Conservation (phyloP, 2,329 filamentous ascomycete species). For the Xylaria hypoxylon region DNA sequence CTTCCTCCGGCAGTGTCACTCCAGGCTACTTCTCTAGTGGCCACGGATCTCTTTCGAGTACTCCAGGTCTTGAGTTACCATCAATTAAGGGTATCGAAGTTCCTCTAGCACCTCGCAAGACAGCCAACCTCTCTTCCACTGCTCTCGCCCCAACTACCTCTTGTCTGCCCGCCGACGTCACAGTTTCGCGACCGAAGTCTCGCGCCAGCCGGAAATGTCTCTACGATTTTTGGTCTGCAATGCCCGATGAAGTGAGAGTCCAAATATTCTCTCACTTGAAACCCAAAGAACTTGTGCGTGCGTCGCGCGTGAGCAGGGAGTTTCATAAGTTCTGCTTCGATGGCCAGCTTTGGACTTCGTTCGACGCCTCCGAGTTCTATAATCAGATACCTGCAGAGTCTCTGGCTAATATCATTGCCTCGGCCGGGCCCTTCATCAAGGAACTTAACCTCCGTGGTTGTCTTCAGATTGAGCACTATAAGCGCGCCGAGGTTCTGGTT, state of each 20-base stretch:
- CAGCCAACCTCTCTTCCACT: slow-evolving; percentile 61
- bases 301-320: slow-evolving; percentile 79
- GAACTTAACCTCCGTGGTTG: slow-evolving; percentile 93
- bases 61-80: slow-evolving; percentile 56
- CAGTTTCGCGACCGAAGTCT: slow-evolving; percentile 55
- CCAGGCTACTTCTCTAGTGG: slow-evolving; percentile 51
- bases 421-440: slow-evolving; percentile 89
- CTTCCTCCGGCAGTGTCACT: slow-evolving; percentile 50
- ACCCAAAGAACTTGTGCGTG: slow-evolving; percentile 83
- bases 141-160: slow-evolving; percentile 62
- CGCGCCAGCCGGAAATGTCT: slow-evolving; percentile 51
- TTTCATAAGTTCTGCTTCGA: slow-evolving; percentile 92
- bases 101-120: slow-evolving; percentile 66
- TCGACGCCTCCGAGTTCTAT: slow-evolving; percentile 90
- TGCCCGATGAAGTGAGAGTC: slow-evolving; percentile 86
- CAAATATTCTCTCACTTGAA: slow-evolving; percentile 80
- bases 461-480: slow-evolving; percentile 86
- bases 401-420: slow-evolving; percentile 84
- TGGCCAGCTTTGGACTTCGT: slow-evolving; percentile 88
- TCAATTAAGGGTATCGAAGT: slow-evolving; percentile 57
- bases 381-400: slow-evolving; percentile 85
- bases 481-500: slow-evolving; percentile 80
- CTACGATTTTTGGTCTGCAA: slow-evolving; percentile 79
- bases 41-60: slow-evolving; percentile 55
- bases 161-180: slow-evolving; percentile 72